Percentiles rank a stretch among this genome's conserved stretches.
These are phyloP conservation scores for Begonia masoniana DNA, from an alignment of 306 rosid species.

Conservation along the genomic window DNA sequence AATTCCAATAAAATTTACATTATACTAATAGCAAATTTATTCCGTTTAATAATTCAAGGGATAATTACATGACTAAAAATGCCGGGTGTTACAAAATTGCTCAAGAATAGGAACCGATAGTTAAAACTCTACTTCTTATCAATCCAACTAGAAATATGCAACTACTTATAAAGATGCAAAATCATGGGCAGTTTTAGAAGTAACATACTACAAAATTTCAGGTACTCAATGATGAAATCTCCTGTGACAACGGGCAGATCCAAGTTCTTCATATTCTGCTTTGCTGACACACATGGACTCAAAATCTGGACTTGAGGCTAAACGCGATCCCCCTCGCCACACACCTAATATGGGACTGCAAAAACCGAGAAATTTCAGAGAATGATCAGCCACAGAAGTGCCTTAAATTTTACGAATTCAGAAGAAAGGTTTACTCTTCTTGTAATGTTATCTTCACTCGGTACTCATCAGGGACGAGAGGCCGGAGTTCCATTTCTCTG, in stretches of 20 bases:
- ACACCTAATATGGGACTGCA: constrained; percentile 72
- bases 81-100: too few species aligned
- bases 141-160: too few species aligned
- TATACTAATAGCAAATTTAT: too few species aligned
- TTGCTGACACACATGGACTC: constrained; percentile 92
- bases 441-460: constrained; percentile 70
- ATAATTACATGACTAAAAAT: too few species aligned
- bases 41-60: too few species aligned
- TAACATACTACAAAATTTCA: not conserved
- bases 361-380: constrained; percentile 10
- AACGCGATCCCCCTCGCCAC: constrained; percentile 88
- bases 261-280: constrained; percentile 92
- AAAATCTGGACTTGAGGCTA: constrained; percentile 88
- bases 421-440: constrained; percentile 53
- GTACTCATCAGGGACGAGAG: constrained; percentile 77
- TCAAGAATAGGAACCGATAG: too few species aligned
- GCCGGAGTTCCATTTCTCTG: constrained; percentile 92
- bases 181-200: too few species aligned
- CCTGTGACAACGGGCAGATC: constrained; percentile 89
- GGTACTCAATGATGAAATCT: constrained; percentile 53
- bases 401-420: not conserved
- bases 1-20: too few species aligned
- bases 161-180: too few species aligned
- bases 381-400: constrained; percentile 2
- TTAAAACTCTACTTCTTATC: too few species aligned